Evolutionary conservation across 2,329 filamentous ascomycete species (phyloP).

Genomic region (Microdochium paspali): DNA sequence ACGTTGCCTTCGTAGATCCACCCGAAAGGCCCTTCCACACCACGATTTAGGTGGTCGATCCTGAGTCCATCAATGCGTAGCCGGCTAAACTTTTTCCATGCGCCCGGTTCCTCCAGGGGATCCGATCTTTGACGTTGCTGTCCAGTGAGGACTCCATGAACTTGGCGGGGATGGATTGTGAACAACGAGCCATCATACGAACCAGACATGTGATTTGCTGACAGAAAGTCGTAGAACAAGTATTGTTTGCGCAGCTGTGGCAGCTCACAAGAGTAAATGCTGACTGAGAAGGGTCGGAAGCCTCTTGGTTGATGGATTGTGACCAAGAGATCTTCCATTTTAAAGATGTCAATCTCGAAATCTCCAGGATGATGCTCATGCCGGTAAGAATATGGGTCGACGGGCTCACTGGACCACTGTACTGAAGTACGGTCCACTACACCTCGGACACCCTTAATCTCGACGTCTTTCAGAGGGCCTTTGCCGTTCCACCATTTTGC

Average conservation of each 20-base stretch:
- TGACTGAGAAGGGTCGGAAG: constrained; percentile 92
- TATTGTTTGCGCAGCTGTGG: constrained; percentile 90
- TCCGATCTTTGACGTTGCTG: constrained; percentile 45
- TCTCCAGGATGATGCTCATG: constrained; percentile 85
- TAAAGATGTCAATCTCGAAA: constrained; percentile 96
- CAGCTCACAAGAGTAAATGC: constrained; percentile 91
- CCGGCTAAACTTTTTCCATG: constrained; percentile 93
- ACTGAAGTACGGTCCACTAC: constrained; percentile 87
- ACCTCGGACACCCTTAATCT: constrained; percentile 86
- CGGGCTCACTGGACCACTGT: constrained; percentile 54
- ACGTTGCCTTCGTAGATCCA: constrained; percentile 98
- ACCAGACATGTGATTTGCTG: constrained; percentile 91
- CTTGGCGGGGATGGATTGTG: constrained; percentile 90
- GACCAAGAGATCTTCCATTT: constrained; percentile 84
- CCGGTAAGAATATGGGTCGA: constrained; percentile 79
- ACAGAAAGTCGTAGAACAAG: constrained; percentile 96
- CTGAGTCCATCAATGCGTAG: constrained; percentile 87
- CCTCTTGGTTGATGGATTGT: constrained; percentile 83
- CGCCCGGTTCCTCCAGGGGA: constrained; percentile 53
- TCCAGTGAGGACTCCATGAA: constrained; percentile 66
- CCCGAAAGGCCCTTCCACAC: constrained; percentile 86
- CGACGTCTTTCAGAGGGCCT: constrained; percentile 81
- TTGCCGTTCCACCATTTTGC: constrained; percentile 99
- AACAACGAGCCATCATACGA: constrained; percentile 94
- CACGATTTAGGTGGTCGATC: constrained; percentile 92